phyloP scores from a whole-genome alignment of 192 early-diverging fungal species.

The Podila horticola region DNA sequence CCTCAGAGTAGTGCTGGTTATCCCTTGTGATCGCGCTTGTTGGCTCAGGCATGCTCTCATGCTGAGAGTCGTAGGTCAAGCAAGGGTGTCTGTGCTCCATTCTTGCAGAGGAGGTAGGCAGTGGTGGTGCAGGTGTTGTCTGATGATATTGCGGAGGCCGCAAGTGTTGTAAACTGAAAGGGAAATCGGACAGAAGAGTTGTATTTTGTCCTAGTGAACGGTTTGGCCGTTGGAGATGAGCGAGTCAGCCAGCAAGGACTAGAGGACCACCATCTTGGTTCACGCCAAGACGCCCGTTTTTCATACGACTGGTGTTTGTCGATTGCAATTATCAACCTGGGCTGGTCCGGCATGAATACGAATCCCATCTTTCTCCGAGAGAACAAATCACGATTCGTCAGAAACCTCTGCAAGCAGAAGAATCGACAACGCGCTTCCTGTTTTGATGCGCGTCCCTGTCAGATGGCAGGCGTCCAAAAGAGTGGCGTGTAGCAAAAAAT shows the following conservation, averaged over 20 bases:
- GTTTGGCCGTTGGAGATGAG: too few species aligned
- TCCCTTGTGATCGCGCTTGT: not conserved
- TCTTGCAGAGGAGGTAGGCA: not conserved
- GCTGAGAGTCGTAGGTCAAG: not conserved
- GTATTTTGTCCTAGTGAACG: too few species aligned
- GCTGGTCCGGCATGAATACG: too few species aligned
- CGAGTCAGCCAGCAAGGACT: too few species aligned
- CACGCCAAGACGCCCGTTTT: too few species aligned
- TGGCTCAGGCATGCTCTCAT: not conserved
- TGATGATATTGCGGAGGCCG: not conserved
- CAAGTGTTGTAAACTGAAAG: not conserved
- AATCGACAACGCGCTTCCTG: too few species aligned
- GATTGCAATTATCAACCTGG: too few species aligned
- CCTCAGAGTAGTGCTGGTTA: not conserved
- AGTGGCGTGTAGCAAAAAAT: not conserved
- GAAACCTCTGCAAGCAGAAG: too few species aligned
- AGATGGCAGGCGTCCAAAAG: not conserved
- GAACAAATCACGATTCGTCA: not conserved
- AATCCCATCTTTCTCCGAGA: too few species aligned
- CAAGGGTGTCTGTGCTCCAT: not conserved
- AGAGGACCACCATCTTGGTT: too few species aligned
- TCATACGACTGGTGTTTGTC: too few species aligned
- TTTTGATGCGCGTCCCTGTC: not conserved
- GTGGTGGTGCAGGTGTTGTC: not conserved
- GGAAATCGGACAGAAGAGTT: too few species aligned